A percentile compares a stretch with the other conserved stretches of the same genome.
Evolutionary conservation across 495 filamentous ascomycete genomes (phyloP).

Genomic region (Neurospora hispaniola): DNA sequence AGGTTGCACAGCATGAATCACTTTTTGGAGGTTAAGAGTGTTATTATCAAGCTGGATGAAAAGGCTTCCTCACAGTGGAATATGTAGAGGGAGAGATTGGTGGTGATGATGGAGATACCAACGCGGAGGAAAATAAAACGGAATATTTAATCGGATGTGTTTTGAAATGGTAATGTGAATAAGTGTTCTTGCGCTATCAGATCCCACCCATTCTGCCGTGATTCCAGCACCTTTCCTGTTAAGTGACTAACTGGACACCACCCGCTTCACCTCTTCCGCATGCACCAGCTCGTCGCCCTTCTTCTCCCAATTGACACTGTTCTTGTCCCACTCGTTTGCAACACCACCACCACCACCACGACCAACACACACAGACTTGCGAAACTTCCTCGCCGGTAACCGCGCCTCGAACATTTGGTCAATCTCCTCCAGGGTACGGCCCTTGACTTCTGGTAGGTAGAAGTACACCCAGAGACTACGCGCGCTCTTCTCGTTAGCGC

Average conservation of each 20-base stretch:
- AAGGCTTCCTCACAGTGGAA: no score
- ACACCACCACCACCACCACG: not conserved
- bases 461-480: conserved; percentile 12
- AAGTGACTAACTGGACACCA: not conserved
- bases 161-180: not conserved
- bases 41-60: conserved; percentile 22
- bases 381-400: conserved; percentile 37
- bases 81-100: not conserved
- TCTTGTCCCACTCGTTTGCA: not conserved
- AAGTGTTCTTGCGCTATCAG: not conserved
- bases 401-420: conserved; percentile 30
- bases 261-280: not conserved
- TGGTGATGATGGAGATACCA: not conserved
- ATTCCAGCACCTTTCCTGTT: not conserved
- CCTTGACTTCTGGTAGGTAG: not conserved
- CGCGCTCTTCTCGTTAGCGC: conserved; percentile 39
- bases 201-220: not conserved
- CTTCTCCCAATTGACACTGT: not conserved
- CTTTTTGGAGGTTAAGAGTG: conserved; percentile 41
- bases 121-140: not conserved
- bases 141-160: not conserved
- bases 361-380: conserved; percentile 32
- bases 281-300: not conserved
- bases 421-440: conserved; percentile 5
- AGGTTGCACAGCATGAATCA: conserved; percentile 33